Percentiles rank a stretch among this genome's conserved stretches.
phyloP scores from a whole-genome alignment of 345 rosid genomes.

The Mercurialis annua region DNA sequence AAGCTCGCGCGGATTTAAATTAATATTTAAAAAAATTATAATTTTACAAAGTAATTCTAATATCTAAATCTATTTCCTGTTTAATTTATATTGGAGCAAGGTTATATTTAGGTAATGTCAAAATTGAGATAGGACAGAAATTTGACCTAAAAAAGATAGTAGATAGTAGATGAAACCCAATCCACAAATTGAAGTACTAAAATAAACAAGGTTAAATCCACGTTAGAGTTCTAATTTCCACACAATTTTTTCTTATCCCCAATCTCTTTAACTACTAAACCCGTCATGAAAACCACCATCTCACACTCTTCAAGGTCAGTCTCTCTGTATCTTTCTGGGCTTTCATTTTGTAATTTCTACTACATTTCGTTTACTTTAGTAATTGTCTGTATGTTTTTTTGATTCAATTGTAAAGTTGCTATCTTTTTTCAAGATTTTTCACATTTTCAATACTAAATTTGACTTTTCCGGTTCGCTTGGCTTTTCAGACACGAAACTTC shows the following conservation, averaged over 20 bases:
- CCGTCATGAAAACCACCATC: constrained; percentile 21
- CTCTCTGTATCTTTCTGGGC: constrained; percentile 13
- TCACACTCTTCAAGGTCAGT: constrained; percentile 23
- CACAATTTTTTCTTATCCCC: constrained; percentile 44
- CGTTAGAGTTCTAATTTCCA: constrained; percentile 42
- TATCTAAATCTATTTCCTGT: too few relatives aligned
- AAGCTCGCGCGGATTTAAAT: too few relatives aligned
- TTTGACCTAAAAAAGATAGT: too few relatives aligned
- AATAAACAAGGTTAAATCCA: constrained; percentile 9
- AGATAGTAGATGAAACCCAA: too few relatives aligned
- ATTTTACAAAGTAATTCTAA: too few relatives aligned
- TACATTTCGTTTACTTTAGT: not conserved
- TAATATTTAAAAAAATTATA: too few relatives aligned
- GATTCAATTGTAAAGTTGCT: not conserved
- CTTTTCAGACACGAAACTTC: too few relatives aligned
- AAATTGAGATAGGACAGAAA: too few relatives aligned
- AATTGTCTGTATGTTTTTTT: not conserved
- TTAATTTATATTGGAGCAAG: too few relatives aligned
- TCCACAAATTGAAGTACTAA: not conserved
- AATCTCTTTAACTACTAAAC: not conserved
- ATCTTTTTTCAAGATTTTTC: not conserved
- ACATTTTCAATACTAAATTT: constrained; percentile 5
- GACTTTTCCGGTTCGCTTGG: too few relatives aligned
- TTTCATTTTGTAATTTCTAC: not conserved
- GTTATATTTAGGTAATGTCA: too few relatives aligned